Evolutionary conservation across 176 grass and related monocot genomes (phyloP), one percentile per base, ranked within the genome.

Genomic region (Phragmites australis): DNA sequence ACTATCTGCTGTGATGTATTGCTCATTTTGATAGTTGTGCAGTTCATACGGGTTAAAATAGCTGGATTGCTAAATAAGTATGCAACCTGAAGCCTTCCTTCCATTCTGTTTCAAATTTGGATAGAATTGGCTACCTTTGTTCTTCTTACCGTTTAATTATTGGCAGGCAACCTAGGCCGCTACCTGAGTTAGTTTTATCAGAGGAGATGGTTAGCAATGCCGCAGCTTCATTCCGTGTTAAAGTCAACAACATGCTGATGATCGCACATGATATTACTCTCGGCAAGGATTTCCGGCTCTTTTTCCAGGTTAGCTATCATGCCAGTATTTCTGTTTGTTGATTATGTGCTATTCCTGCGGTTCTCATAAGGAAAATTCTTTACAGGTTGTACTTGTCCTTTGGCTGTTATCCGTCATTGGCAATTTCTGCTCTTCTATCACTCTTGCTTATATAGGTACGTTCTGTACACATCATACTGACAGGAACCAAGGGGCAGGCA

Each of bases 191-290:
- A 83, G 87, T 99, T 72, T 82, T 99, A 85, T 95, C 96, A 86
- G 96, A 99, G 83, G 96, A 99, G 80, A 99, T 99, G 92, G 96
- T 95, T 59, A 93, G 84, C 68, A 93, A 87, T 56, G 80, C 88
- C 1, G 96, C 96, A 30, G 88, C 92, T 51, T 91, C 90, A 70
- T 93, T 95, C 75, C 96, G 92, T 82, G 92, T 94, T 70, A 90
- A 92, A 87, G 68, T 99, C 46, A 99, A 99, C 77, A 94, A 87
- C 70, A 86, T 95, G 86, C 83, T 99, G 70, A 89, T 93, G 90
- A 90, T 93, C 81, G 92, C 96, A 6, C 96, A 99, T 89, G 96
- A 93, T 63, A 95, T 99, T 70, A 95, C 96, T 16, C 86, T 95
- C 82, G 92, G 92, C 77, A 99, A 93, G 72, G 96, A 94, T 52